These are phyloP conservation scores for Fusarium albidum DNA, from an alignment of 2,329 filamentous ascomycete species.

Conservation along the genomic window DNA sequence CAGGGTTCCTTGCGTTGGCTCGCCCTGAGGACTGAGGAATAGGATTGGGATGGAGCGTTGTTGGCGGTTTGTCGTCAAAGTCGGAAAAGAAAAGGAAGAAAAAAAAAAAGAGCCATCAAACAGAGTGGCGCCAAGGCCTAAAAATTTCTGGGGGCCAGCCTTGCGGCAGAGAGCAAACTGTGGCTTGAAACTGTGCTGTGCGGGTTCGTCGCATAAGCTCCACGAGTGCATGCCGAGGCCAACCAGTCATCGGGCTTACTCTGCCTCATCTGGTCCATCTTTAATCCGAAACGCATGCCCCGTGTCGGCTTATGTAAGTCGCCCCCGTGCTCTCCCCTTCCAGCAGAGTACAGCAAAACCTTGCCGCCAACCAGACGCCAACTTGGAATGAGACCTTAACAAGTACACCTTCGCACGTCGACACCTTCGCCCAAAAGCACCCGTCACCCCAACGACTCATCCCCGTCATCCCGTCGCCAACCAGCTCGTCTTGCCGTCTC, in stretches of 20 bases:
- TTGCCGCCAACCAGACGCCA: slow-evolving; percentile 50
- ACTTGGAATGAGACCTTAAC: slow-evolving; percentile 51
- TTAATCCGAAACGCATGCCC: slow-evolving; percentile 33
- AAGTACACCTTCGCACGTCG: slow-evolving; percentile 40
- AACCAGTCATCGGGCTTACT: background rate
- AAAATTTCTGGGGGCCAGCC: slow-evolving; percentile 37
- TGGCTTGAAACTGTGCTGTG: slow-evolving; percentile 7
- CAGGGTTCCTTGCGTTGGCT: slow-evolving; percentile 71
- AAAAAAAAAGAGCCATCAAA: slow-evolving; percentile 29
- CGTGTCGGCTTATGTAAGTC: slow-evolving; percentile 43
- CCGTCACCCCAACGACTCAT: slow-evolving; percentile 40
- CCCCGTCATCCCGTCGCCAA: slow-evolving; percentile 23
- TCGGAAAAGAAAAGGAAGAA: slow-evolving; percentile 21
- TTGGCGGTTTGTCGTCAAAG: slow-evolving; percentile 27
- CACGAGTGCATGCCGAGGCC: background rate
- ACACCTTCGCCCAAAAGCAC: slow-evolving; percentile 38
- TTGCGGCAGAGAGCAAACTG: slow-evolving; percentile 26
- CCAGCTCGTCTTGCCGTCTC: slow-evolving; percentile 22
- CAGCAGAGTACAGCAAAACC: slow-evolving; percentile 50
- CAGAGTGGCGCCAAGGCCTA: slow-evolving; percentile 21
- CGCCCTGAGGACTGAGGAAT: slow-evolving; percentile 54
- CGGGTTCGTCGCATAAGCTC: slow-evolving; percentile 6
- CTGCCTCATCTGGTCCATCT: slow-evolving; percentile 6
- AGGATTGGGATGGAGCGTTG: slow-evolving; percentile 22
- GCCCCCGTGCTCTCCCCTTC: slow-evolving; percentile 38